Conservation (phyloP, 2,329 filamentous ascomycete genomes). For the Xylariaceae sp. region DNA sequence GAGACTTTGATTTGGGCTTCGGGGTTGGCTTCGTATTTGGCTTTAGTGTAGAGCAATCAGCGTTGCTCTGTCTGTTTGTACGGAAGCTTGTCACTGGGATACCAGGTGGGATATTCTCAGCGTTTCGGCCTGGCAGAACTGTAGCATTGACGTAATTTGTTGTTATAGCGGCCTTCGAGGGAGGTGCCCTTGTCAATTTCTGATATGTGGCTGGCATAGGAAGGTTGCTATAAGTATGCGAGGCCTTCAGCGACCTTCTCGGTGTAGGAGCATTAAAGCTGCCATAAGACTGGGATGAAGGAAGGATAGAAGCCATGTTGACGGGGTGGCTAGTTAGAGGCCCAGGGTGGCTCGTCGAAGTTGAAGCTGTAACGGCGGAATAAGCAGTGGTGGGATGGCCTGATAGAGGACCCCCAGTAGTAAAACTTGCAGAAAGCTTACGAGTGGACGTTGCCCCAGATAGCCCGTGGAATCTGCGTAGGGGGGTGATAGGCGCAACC, state of each 20-base stretch:
- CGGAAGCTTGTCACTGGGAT: constrained; percentile 16
- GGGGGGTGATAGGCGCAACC: constrained; percentile 21
- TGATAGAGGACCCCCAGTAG: constrained; percentile 25
- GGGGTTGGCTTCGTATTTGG: constrained; percentile 7
- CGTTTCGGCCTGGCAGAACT: constrained; percentile 8
- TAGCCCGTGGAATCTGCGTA: constrained; percentile 7
- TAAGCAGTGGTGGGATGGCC: constrained; percentile 33
- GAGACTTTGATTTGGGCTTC: constrained; percentile 22
- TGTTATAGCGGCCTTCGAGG: constrained; percentile 22
- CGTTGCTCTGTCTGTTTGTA: constrained; percentile 24
- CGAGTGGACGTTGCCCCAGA: constrained; percentile 28
- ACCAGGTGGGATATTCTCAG: constrained; percentile 37
- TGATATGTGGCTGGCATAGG: constrained; percentile 20
- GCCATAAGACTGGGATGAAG: constrained; percentile 17
- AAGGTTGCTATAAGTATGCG: constrained; percentile 30
- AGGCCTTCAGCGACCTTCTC: constrained; percentile 18
- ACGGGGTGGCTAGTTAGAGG: constrained; percentile 26
- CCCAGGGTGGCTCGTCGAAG: constrained; percentile 15
- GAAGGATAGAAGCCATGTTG: background rate
- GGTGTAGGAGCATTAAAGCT: constrained; percentile 1
- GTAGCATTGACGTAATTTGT: constrained; percentile 24
- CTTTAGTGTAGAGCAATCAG: constrained; percentile 18
- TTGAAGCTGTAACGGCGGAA: constrained; percentile 31
- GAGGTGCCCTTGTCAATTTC: background rate
- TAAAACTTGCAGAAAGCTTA: constrained; percentile 35